A percentile compares a stretch with the other conserved stretches of the same genome.
These are phyloP conservation scores for Wickerhamomyces silvicola DNA, from an alignment of 805 yeast genomes.

Conservation along the genomic window DNA sequence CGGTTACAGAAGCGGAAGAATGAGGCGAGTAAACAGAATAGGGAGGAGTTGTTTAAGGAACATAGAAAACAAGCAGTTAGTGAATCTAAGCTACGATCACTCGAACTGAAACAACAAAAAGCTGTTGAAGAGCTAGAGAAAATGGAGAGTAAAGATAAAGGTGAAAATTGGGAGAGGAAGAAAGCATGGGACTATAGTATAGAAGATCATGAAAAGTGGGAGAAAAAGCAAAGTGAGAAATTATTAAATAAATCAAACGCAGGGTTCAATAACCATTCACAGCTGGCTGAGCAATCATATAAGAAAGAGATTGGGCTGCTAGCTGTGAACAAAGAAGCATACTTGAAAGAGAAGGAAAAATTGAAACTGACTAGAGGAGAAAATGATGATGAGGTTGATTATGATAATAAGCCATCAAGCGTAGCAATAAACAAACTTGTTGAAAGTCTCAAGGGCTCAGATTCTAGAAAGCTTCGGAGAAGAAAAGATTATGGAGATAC, in stretches of 20 bases:
- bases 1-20: conserved; percentile 23
- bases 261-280: conserved; percentile 43
- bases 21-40: conserved; percentile 26
- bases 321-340: conserved; percentile 34
- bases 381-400: conserved; percentile 17
- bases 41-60: conserved; percentile 32
- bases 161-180: conserved; percentile 35
- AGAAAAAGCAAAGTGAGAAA: conserved; percentile 30
- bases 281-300: conserved; percentile 58
- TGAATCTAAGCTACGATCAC: conserved; percentile 19
- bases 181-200: conserved; percentile 52
- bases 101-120: conserved; percentile 26
- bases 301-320: conserved; percentile 41
- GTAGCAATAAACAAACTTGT: conserved; percentile 28
- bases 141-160: conserved; percentile 23
- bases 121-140: conserved; percentile 35
- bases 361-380: conserved; percentile 16
- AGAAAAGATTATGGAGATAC: conserved; percentile 32
- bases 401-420: conserved; percentile 31
- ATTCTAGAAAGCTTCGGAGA: conserved; percentile 28
- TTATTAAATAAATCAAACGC: conserved; percentile 23
- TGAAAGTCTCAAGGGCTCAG: conserved; percentile 14
- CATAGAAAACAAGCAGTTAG: conserved; percentile 22
- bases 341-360: conserved; percentile 31
- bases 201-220: conserved; percentile 63